Evolutionary conservation across 2,329 filamentous ascomycete genomes (phyloP).

Genomic region (Paraconiothyrium brasiliense): DNA sequence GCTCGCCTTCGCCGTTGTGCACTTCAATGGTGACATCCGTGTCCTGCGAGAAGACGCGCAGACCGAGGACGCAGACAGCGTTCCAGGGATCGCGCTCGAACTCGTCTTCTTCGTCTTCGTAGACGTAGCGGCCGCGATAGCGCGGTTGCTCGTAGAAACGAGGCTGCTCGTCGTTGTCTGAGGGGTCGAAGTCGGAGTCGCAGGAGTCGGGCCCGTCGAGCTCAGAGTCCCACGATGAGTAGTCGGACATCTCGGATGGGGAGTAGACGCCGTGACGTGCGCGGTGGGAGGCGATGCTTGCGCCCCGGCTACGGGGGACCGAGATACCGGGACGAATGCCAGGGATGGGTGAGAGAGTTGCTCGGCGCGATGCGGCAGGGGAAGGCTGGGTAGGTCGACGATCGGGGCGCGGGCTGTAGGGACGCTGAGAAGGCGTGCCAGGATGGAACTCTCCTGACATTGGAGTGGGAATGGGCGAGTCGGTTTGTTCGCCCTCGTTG

Average conservation of each 20-base stretch:
- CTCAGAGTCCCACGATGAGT: slow-evolving; percentile 53
- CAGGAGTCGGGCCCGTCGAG: slow-evolving; percentile 47
- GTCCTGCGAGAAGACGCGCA: slow-evolving; percentile 66
- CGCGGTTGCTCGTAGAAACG: slow-evolving; percentile 32
- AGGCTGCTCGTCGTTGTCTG: slow-evolving; percentile 28
- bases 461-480: slow-evolving; percentile 46
- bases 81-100: slow-evolving; percentile 66
- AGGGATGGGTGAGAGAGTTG: slow-evolving; percentile 50
- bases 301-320: slow-evolving; percentile 39
- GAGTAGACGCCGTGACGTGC: slow-evolving; percentile 41
- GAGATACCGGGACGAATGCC: slow-evolving; percentile 47
- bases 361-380: slow-evolving; percentile 43
- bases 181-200: slow-evolving; percentile 35
- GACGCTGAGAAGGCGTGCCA: slow-evolving; percentile 41
- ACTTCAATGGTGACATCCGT: slow-evolving; percentile 62
- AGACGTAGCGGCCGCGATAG: slow-evolving; percentile 30
- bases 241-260: slow-evolving; percentile 46
- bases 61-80: slow-evolving; percentile 67
- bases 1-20: slow-evolving; percentile 49
- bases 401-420: slow-evolving; percentile 42
- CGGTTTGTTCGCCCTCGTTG: slow-evolving; percentile 35
- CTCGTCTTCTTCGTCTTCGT: slow-evolving; percentile 52
- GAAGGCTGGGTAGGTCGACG: slow-evolving; percentile 33
- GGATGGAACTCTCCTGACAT: slow-evolving; percentile 44
- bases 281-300: slow-evolving; percentile 41